Conservation (phyloP, 768 basidiomycete genomes). For the Lentinula sp. region DNA sequence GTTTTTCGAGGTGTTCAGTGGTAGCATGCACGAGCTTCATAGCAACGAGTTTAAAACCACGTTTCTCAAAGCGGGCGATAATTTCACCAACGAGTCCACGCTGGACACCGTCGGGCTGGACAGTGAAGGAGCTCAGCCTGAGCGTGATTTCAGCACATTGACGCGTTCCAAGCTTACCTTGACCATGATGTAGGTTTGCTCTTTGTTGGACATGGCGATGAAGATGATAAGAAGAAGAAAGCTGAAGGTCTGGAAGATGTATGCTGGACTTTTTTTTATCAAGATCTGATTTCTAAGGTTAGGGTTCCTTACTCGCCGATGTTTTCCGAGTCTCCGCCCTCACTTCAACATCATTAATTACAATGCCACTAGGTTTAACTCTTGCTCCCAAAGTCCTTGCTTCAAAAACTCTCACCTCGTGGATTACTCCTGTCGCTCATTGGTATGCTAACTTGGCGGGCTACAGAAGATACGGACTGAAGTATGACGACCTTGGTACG, state of each 20-base stretch:
- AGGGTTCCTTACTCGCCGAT: conserved; percentile 6
- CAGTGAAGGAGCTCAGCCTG: conserved; percentile 1
- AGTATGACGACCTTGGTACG: conserved; percentile 92
- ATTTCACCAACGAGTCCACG: conserved; percentile 93
- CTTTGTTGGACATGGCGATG: conserved; percentile 57
- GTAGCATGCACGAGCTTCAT: conserved; percentile 85
- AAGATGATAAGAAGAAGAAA: conserved; percentile 20
- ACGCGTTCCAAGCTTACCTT: conserved; percentile 49
- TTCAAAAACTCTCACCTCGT: conserved; percentile 58
- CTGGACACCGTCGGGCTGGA: conserved; percentile 97
- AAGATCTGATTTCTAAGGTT: conserved; percentile 27
- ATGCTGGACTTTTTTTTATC: conserved; percentile 15
- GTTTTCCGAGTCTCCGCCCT: background rate
- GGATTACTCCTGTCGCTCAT: conserved; percentile 72
- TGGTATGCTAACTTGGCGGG: conserved; percentile 80
- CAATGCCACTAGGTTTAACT: conserved; percentile 50
- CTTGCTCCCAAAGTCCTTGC: conserved; percentile 72
- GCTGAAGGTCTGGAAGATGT: background rate
- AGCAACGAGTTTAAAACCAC: conserved; percentile 96
- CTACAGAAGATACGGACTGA: conserved; percentile 83
- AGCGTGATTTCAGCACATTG: background rate
- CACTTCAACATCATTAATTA: background rate
- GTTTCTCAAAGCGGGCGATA: conserved; percentile 93
- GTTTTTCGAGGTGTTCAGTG: conserved; percentile 85
- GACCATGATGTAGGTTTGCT: conserved; percentile 99